Percentiles rank a stretch among this genome's conserved stretches.
Evolutionary conservation across 352 stramenopile genomes (phyloP).

Genomic region (Phytophthora citrophthora): DNA sequence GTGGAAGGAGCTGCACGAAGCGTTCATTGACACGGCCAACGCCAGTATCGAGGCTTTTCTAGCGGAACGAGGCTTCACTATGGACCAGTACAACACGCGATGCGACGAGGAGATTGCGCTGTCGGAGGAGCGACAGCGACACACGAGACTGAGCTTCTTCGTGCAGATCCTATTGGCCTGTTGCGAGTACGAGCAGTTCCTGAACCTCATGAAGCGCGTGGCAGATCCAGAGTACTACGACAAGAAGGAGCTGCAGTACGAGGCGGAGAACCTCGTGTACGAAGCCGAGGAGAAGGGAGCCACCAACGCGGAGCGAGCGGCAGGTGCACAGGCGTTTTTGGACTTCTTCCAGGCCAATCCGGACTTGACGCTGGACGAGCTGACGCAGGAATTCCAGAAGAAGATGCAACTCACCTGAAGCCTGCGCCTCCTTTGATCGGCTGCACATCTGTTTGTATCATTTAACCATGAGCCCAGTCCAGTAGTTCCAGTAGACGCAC

Average conservation of each 20-base stretch:
- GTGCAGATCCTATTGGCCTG: slow-evolving; percentile 83
- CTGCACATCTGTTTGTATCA: slow-evolving; percentile 44
- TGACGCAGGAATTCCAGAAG: slow-evolving; percentile 79
- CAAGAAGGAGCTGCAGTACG: slow-evolving; percentile 79
- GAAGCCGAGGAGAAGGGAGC: slow-evolving; percentile 48
- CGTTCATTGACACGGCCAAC: slow-evolving; percentile 77
- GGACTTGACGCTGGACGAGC: slow-evolving; percentile 69
- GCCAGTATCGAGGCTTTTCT: slow-evolving; percentile 77
- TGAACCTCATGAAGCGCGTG: slow-evolving; percentile 85
- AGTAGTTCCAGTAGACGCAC: slow-evolving; percentile 42
- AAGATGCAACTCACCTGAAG: slow-evolving; percentile 68
- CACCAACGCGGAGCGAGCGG: slow-evolving; percentile 36
- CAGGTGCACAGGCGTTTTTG: slow-evolving; percentile 68
- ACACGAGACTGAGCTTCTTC: slow-evolving; percentile 81
- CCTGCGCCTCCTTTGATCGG: neutral
- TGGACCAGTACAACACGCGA: slow-evolving; percentile 73
- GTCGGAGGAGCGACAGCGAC: slow-evolving; percentile 74
- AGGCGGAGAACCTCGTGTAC: slow-evolving; percentile 68
- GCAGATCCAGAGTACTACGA: slow-evolving; percentile 83
- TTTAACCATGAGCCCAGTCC: slow-evolving; percentile 33
- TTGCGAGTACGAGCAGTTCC: slow-evolving; percentile 85
- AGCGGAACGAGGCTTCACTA: slow-evolving; percentile 60
- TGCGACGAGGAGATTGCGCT: slow-evolving; percentile 77
- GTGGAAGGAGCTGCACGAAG: slow-evolving; percentile 74
- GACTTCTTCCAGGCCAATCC: slow-evolving; percentile 77